Evolutionary conservation across 2,329 filamentous ascomycete genomes (phyloP).

Genomic region (Fonsecaea monophora): DNA sequence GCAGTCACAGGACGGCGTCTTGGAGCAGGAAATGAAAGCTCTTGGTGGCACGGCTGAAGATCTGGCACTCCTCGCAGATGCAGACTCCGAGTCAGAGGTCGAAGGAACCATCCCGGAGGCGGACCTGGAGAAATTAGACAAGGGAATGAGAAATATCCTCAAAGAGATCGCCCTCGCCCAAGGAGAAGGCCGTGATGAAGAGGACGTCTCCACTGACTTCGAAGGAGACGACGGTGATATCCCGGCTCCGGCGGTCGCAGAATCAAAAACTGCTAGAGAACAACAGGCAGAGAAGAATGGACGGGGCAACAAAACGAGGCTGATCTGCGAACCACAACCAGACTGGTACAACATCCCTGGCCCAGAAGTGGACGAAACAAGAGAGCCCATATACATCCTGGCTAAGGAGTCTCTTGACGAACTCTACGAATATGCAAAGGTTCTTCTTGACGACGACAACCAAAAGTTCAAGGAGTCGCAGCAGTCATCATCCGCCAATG

Average conservation of each 20-base stretch:
- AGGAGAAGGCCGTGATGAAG: slow-evolving; percentile 43
- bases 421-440: slow-evolving; percentile 71
- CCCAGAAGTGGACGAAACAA: slow-evolving; percentile 30
- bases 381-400: slow-evolving; percentile 31
- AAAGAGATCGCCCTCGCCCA: slow-evolving; percentile 53
- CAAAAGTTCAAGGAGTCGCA: slow-evolving; percentile 74
- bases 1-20: slow-evolving; percentile 42
- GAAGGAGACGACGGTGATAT: slow-evolving; percentile 47
- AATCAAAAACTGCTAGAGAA: slow-evolving; percentile 41
- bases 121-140: slow-evolving; percentile 49
- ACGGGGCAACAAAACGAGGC: slow-evolving; percentile 42
- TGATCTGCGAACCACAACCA: slow-evolving; percentile 38
- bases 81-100: slow-evolving; percentile 56
- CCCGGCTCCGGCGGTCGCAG: slow-evolving; percentile 38
- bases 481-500: slow-evolving; percentile 81
- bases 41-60: slow-evolving; percentile 60
- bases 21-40: slow-evolving; percentile 54
- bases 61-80: slow-evolving; percentile 53
- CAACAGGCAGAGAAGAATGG: slow-evolving; percentile 42
- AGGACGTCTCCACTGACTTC: slow-evolving; percentile 48
- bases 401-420: slow-evolving; percentile 50
- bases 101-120: slow-evolving; percentile 43
- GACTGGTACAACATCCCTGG: slow-evolving; percentile 39
- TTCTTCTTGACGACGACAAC: slow-evolving; percentile 79
- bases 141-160: slow-evolving; percentile 45